A percentile compares a stretch with the other conserved stretches of the same genome.
These are phyloP conservation scores for Leccinum pachyderme DNA, from an alignment of 1,284 basidiomycete species.

Conservation along the genomic window DNA sequence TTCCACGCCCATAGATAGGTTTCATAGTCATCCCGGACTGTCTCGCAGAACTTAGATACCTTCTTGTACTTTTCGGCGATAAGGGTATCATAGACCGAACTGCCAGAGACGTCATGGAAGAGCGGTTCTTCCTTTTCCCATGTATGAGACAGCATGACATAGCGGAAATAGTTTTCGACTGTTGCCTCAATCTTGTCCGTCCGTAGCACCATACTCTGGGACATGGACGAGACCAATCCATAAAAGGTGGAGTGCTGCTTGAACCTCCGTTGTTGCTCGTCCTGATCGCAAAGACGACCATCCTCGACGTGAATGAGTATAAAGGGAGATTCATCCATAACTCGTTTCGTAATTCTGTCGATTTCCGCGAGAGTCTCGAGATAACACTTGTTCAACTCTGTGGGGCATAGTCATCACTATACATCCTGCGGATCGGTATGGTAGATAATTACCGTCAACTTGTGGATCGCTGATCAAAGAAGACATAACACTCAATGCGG, in stretches of 20 bases:
- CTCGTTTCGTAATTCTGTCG: not conserved
- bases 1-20: conserved; percentile 11
- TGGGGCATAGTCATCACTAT: not conserved
- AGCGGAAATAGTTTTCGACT: conserved; percentile 14
- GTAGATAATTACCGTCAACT: conserved; percentile 3
- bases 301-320: conserved; percentile 9
- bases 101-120: conserved; percentile 5
- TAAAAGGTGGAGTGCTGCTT: not conserved
- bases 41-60: conserved; percentile 9
- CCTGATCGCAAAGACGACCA: conserved; percentile 9
- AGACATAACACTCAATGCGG: not conserved
- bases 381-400: conserved; percentile 5
- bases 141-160: conserved; percentile 25
- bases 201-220: not conserved
- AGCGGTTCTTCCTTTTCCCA: conserved; percentile 17
- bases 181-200: not conserved
- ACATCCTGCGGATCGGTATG: not conserved
- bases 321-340: conserved; percentile 6
- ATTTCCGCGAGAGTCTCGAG: not conserved
- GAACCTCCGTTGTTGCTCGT: conserved; percentile 5
- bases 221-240: conserved; percentile 9
- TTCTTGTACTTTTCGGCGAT: conserved; percentile 3
- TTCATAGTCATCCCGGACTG: not conserved
- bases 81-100: conserved; percentile 1
- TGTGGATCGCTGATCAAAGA: not conserved